Evolutionary conservation across 1,139 yeast species (phyloP).

Genomic region (Starmera stellimalicola): DNA sequence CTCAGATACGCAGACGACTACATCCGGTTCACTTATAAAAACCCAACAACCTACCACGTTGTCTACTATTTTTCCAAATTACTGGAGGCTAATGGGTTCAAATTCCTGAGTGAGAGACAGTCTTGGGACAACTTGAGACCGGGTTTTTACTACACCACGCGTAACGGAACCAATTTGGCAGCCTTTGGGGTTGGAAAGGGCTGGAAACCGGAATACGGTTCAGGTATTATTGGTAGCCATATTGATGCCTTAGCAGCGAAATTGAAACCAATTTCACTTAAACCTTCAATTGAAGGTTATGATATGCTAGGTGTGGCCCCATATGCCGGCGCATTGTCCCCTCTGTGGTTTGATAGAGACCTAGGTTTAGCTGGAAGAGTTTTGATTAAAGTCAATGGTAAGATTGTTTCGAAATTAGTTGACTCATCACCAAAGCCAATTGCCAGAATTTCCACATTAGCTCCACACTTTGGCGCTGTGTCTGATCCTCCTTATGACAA

Average conservation of each 20-base stretch:
- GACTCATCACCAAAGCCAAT: slow-evolving; percentile 55
- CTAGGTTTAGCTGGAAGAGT: slow-evolving; percentile 59
- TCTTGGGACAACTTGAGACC: slow-evolving; percentile 32
- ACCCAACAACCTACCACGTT: slow-evolving; percentile 59
- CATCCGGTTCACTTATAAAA: slow-evolving; percentile 46
- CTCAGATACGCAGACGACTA: slow-evolving; percentile 37
- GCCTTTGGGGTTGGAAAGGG: slow-evolving; percentile 50
- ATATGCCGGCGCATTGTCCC: slow-evolving; percentile 49
- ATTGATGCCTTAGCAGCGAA: slow-evolving; percentile 50
- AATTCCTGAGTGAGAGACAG: slow-evolving; percentile 40
- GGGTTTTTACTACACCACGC: slow-evolving; percentile 45
- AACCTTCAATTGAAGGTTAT: slow-evolving; percentile 43
- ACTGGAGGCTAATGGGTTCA: slow-evolving; percentile 42
- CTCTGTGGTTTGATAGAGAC: slow-evolving; percentile 58
- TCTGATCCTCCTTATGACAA: slow-evolving; percentile 44
- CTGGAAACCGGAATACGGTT: slow-evolving; percentile 49
- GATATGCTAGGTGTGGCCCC: slow-evolving; percentile 59
- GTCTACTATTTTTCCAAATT: slow-evolving; percentile 33
- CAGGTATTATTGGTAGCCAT: slow-evolving; percentile 53
- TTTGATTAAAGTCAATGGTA: slow-evolving; percentile 29
- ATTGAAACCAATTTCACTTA: slow-evolving; percentile 47
- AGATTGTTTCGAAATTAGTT: slow-evolving; percentile 34
- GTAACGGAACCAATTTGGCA: slow-evolving; percentile 46
- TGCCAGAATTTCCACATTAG: slow-evolving; percentile 56
- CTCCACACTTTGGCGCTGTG: slow-evolving; percentile 53